phyloP scores from a whole-genome alignment of 2,329 filamentous ascomycete species.

The Drechslerella dactyloides region DNA sequence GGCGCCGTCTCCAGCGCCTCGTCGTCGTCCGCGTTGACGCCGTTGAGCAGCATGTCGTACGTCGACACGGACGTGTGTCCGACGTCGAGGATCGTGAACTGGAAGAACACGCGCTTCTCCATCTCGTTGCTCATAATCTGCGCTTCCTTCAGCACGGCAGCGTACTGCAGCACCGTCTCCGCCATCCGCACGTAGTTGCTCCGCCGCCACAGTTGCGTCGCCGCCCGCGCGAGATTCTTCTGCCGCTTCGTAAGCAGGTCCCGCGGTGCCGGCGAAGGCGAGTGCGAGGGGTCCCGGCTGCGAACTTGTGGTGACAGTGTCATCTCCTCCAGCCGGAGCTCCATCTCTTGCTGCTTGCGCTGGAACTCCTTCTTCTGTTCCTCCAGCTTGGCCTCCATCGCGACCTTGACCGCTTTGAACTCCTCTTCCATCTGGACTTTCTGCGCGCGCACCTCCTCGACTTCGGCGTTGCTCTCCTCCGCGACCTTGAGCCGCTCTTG shows the following conservation, averaged over 20 bases:
- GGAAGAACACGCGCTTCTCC: conserved; percentile 89
- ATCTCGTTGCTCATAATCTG: conserved; percentile 98
- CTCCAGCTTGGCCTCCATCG: conserved; percentile 86
- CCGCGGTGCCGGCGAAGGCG: conserved; percentile 56
- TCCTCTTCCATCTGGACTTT: conserved; percentile 85
- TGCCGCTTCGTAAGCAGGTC: conserved; percentile 71
- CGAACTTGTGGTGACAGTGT: conserved; percentile 52
- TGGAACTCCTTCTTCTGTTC: conserved; percentile 85
- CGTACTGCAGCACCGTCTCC: conserved; percentile 86
- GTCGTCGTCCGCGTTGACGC: conserved; percentile 82
- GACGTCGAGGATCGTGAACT: conserved; percentile 88
- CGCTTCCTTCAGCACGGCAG: conserved; percentile 87
- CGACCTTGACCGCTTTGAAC: conserved; percentile 76
- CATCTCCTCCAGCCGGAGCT: conserved; percentile 57
- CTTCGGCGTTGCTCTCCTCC: conserved; percentile 75
- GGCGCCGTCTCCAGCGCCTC: conserved; percentile 76
- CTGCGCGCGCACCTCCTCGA: conserved; percentile 82
- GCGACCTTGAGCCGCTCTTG: conserved; percentile 77
- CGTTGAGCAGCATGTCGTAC: conserved; percentile 95
- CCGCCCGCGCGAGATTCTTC: conserved; percentile 70
- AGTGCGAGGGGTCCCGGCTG: conserved; percentile 57
- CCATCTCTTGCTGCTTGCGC: conserved; percentile 78
- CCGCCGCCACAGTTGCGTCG: conserved; percentile 76
- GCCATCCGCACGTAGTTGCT: conserved; percentile 93
- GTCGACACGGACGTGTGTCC: conserved; percentile 90